phyloP scores from a whole-genome alignment of 192 early-diverging fungal species.

The Chytriomyces sp. region DNA sequence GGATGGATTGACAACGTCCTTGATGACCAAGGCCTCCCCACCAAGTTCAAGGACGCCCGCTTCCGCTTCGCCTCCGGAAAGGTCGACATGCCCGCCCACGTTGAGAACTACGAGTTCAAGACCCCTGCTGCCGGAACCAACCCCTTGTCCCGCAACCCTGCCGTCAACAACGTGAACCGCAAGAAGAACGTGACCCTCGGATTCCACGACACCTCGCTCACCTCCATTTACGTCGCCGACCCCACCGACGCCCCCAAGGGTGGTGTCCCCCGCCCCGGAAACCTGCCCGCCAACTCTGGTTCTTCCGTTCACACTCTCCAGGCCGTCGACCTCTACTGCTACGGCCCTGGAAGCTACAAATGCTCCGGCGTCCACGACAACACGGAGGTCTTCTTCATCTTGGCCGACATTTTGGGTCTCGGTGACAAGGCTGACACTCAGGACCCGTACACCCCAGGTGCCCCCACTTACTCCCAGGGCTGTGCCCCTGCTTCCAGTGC shows the following conservation, averaged over 20 bases:
- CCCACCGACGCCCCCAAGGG: slow-evolving; percentile 24
- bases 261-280: slow-evolving; percentile 23
- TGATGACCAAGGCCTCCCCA: slow-evolving; percentile 38
- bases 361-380: slow-evolving; percentile 40
- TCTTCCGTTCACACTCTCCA: slow-evolving; percentile 43
- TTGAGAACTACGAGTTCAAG: slow-evolving; percentile 41
- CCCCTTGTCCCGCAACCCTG: slow-evolving; percentile 20
- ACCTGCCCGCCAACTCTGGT: neutral
- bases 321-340: slow-evolving; percentile 46
- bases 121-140: neutral
- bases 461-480: slow-evolving; percentile 1
- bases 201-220: neutral
- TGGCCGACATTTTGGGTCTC: slow-evolving; percentile 42
- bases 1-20: slow-evolving; percentile 43
- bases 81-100: slow-evolving; percentile 32
- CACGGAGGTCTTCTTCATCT: slow-evolving; percentile 48
- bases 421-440: slow-evolving; percentile 14
- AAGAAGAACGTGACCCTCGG: neutral
- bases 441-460: neutral
- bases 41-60: slow-evolving; percentile 29
- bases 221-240: slow-evolving; percentile 17
- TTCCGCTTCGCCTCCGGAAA: slow-evolving; percentile 38
- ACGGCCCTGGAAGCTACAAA: slow-evolving; percentile 22
- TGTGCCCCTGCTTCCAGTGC: neutral
- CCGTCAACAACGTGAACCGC: neutral